phyloP scores from a whole-genome alignment of 2,329 filamentous ascomycete genomes.

The Metarhizium robertsii region DNA sequence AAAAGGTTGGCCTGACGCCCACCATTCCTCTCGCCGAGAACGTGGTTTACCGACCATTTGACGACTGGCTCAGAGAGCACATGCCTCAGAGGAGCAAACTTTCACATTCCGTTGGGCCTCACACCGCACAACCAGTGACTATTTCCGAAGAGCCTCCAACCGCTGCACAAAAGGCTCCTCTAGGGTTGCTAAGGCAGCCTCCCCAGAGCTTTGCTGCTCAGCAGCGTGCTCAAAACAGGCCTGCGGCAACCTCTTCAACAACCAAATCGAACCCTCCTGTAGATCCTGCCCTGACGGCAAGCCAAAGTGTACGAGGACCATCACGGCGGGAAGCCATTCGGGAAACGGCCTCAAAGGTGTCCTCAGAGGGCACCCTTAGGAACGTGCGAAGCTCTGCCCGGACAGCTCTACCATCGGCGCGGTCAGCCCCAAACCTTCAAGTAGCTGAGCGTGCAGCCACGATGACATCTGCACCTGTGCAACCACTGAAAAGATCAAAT shows the following conservation, averaged over 20 bases:
- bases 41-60: slow-evolving; percentile 55
- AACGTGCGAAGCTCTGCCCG: slow-evolving; percentile 19
- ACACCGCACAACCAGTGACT: slow-evolving; percentile 4
- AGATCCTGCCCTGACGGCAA: slow-evolving; percentile 14
- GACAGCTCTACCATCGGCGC: slow-evolving; percentile 17
- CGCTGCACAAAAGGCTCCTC: slow-evolving; percentile 24
- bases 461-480: slow-evolving; percentile 14
- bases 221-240: slow-evolving; percentile 48
- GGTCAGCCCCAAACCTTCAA: slow-evolving; percentile 17
- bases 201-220: slow-evolving; percentile 60
- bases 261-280: slow-evolving; percentile 16
- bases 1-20: slow-evolving; percentile 55
- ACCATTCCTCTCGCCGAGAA: slow-evolving; percentile 52
- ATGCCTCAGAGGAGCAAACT: slow-evolving; percentile 4
- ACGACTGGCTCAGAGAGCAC: slow-evolving; percentile 50
- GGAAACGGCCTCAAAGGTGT: slow-evolving; percentile 14
- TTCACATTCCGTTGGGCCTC: slow-evolving; percentile 2
- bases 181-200: slow-evolving; percentile 40
- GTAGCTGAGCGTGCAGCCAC: slow-evolving; percentile 21
- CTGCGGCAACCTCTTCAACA: slow-evolving; percentile 17
- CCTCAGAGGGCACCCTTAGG: slow-evolving; percentile 14
- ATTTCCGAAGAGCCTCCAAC: slow-evolving; percentile 24
- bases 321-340: slow-evolving; percentile 17
- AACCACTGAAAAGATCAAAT: slow-evolving; percentile 17
- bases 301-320: slow-evolving; percentile 21